Evolutionary conservation across 2,329 filamentous ascomycete genomes (phyloP).

Genomic region (Sphaerulina populicola): DNA sequence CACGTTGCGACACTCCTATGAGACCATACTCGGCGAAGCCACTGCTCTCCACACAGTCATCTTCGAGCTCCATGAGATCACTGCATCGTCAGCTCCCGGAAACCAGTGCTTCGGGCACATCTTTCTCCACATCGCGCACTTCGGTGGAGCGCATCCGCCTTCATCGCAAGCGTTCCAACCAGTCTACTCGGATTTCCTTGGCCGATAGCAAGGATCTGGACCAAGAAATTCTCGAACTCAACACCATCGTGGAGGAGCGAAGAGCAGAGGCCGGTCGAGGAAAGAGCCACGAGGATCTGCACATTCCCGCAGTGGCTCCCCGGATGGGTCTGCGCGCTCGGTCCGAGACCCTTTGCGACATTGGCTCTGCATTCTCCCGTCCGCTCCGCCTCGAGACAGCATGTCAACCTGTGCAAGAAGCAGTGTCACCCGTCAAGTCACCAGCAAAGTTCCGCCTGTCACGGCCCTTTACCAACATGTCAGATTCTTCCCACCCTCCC

Average conservation of each 20-base stretch:
- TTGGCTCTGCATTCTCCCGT: slow-evolving; percentile 41
- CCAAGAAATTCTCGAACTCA: slow-evolving; percentile 41
- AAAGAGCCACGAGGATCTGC: slow-evolving; percentile 27
- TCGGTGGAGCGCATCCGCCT: slow-evolving; percentile 32
- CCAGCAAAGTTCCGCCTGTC: slow-evolving; percentile 20
- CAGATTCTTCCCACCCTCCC: slow-evolving; percentile 10
- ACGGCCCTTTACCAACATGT: slow-evolving; percentile 20
- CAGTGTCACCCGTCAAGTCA: slow-evolving; percentile 11
- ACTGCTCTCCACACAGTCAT: slow-evolving; percentile 18
- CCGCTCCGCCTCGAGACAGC: slow-evolving; percentile 23
- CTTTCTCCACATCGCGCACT: slow-evolving; percentile 9
- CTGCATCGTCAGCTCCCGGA: slow-evolving; percentile 31
- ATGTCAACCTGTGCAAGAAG: slow-evolving; percentile 1
- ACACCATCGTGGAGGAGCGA: slow-evolving; percentile 43
- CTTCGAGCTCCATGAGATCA: slow-evolving; percentile 31
- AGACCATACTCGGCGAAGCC: slow-evolving; percentile 4
- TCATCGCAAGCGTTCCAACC: slow-evolving; percentile 29
- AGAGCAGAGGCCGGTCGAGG: slow-evolving; percentile 32
- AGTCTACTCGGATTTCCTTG: slow-evolving; percentile 19
- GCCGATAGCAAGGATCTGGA: slow-evolving; percentile 32
- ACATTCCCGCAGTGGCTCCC: slow-evolving; percentile 43
- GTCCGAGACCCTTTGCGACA: slow-evolving; percentile 42
- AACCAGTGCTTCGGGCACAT: slow-evolving; percentile 8
- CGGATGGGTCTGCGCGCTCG: slow-evolving; percentile 40
- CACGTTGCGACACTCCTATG: background rate